Percentiles rank a stretch among this genome's conserved stretches.
Conservation (phyloP, 345 rosid genomes). For the Lepidium didymum region DNA sequence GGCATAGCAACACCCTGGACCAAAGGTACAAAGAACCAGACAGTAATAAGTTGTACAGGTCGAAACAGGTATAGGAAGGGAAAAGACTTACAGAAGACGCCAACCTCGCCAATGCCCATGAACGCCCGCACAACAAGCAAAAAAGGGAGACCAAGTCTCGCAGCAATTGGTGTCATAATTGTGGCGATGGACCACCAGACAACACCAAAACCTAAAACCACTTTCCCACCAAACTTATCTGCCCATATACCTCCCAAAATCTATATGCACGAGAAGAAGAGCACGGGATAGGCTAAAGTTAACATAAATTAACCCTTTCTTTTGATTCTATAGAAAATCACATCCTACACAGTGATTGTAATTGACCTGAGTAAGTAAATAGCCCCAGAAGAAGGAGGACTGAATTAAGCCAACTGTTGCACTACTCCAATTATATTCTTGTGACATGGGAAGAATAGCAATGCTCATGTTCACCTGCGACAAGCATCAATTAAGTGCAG, state of each 20-base stretch:
- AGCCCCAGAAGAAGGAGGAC: slow-evolving; percentile 99
- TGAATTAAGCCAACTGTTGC: slow-evolving; percentile 95
- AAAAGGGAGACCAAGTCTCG: slow-evolving; percentile 81
- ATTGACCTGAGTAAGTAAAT: slow-evolving; percentile 85
- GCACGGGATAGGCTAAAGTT: neutral
- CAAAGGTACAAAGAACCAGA: slow-evolving; percentile 24
- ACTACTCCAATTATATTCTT: slow-evolving; percentile 91
- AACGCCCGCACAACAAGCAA: slow-evolving; percentile 84
- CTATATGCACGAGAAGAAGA: slow-evolving; percentile 35
- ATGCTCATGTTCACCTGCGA: slow-evolving; percentile 97
- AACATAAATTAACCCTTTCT: neutral
- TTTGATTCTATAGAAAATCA: neutral
- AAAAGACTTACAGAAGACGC: slow-evolving; percentile 14
- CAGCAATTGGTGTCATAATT: slow-evolving; percentile 91
- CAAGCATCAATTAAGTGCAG: slow-evolving; percentile 9
- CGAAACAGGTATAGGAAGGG: neutral
- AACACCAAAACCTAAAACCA: slow-evolving; percentile 89
- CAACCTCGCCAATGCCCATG: slow-evolving; percentile 98
- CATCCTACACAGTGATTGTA: neutral
- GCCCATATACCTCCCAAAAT: slow-evolving; percentile 98
- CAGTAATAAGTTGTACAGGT: slow-evolving; percentile 15
- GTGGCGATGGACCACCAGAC: slow-evolving; percentile 97
- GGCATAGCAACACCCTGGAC: slow-evolving; percentile 99
- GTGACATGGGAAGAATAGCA: slow-evolving; percentile 96
- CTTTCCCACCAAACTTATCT: slow-evolving; percentile 90